Evolutionary conservation across 805 yeast genomes (phyloP).

Genomic region (Metschnikowia corniflorae): DNA sequence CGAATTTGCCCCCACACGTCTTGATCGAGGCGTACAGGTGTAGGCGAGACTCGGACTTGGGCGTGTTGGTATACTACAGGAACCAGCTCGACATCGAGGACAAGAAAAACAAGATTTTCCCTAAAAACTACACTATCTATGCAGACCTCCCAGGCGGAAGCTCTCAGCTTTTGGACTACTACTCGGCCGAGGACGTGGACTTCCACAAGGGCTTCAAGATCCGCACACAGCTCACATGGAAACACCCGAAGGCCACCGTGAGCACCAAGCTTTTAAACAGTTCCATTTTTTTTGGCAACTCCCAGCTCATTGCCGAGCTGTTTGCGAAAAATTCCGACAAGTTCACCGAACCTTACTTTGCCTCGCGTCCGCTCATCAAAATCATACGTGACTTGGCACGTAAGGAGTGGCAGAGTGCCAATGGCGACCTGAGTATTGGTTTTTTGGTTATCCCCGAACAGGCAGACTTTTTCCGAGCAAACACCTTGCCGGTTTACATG

Average conservation of each 20-base stretch:
- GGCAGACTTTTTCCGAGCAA: conserved; percentile 70
- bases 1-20: conserved; percentile 88
- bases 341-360: conserved; percentile 35
- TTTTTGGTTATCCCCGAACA: conserved; percentile 68
- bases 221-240: conserved; percentile 88
- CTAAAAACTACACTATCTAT: conserved; percentile 65
- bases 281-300: conserved; percentile 49
- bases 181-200: conserved; percentile 65
- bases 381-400: conserved; percentile 84
- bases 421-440: conserved; percentile 56
- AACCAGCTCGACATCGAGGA: conserved; percentile 76
- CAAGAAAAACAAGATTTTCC: conserved; percentile 57
- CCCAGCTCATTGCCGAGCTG: conserved; percentile 48
- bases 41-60: conserved; percentile 62
- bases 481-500: conserved; percentile 75
- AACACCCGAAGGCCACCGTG: conserved; percentile 72
- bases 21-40: conserved; percentile 80
- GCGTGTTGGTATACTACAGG: conserved; percentile 71
- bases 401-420: conserved; percentile 83
- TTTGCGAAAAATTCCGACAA: conserved; percentile 38
- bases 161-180: conserved; percentile 62
- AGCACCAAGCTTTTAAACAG: conserved; percentile 75
- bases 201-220: conserved; percentile 67
- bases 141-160: conserved; percentile 45
- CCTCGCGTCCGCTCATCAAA: conserved; percentile 54